Base-by-base conservation (phyloP, 2,329 filamentous ascomycete species). In the Seiridium cupressi region DNA sequence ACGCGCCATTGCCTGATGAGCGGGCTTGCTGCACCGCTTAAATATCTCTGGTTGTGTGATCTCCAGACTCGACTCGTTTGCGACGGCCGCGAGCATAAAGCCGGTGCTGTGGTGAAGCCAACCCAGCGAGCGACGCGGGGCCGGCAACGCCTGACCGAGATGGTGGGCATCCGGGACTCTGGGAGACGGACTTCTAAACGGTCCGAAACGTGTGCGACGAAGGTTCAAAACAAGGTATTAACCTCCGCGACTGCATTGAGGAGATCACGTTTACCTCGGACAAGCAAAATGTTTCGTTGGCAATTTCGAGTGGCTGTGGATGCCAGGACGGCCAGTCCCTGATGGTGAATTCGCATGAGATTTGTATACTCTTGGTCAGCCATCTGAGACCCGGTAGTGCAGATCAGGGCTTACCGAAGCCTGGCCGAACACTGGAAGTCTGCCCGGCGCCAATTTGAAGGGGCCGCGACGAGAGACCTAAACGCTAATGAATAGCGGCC, bases 321-420 rank as follows among this genome's bases (percentile, higher is more conserved):
- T 51, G 31, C 31, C 18, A 35, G 32, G 36, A 31, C 9, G 48
- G 18, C 18, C 32, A 38, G 32, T 35, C 18, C 18, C 18, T 36
- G 10, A 11, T 35, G 31, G 49, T 35, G 36, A 35, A 51, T 32
- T 32, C 49, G 48, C 61, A 54, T 54, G 57, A 55, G 61, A 42
- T 59, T 62, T 57, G 57, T 47, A 62, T 34, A 13, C 38, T 57
- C 49, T 60, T 60, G 60, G 55, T 62, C 55, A 62, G 55, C 57
- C 36, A 49, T 61, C 48, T 59, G 38, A 57, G 54, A 55, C 54
- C 61, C 62, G 65, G 66, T 60, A 66, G 61, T 60, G 64, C 47
- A 68, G 69, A 71, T 70, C 69, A 70, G 55, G 55, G 55, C 49
- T 44, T 18, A 44, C 67, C 67, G 68, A 68, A 66, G 62, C 60